Evolutionary conservation across 768 basidiomycete genomes (phyloP).

Genomic region (Tylopilus rubrobrunneus): DNA sequence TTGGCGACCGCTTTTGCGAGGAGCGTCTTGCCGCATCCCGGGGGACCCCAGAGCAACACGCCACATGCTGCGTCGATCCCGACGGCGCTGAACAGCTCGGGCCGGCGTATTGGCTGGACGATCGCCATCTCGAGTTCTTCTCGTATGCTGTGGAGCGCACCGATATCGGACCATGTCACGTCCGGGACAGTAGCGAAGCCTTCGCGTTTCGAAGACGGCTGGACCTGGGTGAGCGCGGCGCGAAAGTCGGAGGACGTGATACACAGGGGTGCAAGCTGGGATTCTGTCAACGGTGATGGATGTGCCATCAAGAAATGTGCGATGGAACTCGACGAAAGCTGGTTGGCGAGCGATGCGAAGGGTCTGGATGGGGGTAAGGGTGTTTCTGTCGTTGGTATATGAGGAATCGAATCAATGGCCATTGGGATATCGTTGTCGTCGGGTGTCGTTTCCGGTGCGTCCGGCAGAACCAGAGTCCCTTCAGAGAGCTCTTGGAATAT

Average conservation of each 20-base stretch:
- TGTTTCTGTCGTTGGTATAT: constrained; percentile 18
- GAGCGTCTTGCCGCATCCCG: constrained; percentile 96
- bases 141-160: constrained; percentile 80
- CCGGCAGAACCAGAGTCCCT: constrained; percentile 55
- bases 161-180: constrained; percentile 92
- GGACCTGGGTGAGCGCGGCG: constrained; percentile 79
- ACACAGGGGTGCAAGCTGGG: constrained; percentile 76
- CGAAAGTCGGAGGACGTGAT: constrained; percentile 81
- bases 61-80: constrained; percentile 92
- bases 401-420: constrained; percentile 32
- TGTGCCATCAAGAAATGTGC: constrained; percentile 87
- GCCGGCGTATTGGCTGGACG: constrained; percentile 88
- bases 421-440: constrained; percentile 33
- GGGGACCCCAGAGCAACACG: constrained; percentile 97
- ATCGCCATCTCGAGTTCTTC: constrained; percentile 97
- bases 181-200: constrained; percentile 97
- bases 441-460: constrained; percentile 19
- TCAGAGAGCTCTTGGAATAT: constrained; percentile 83
- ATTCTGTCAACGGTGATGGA: constrained; percentile 70
- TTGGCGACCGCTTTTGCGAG: constrained; percentile 99
- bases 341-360: constrained; percentile 36
- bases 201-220: constrained; percentile 96
- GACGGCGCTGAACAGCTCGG: constrained; percentile 82
- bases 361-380: constrained; percentile 19
- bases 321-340: constrained; percentile 64